Evolutionary conservation across 108 stramenopile species (phyloP).

Genomic region (Cylindrotheca closterium): DNA sequence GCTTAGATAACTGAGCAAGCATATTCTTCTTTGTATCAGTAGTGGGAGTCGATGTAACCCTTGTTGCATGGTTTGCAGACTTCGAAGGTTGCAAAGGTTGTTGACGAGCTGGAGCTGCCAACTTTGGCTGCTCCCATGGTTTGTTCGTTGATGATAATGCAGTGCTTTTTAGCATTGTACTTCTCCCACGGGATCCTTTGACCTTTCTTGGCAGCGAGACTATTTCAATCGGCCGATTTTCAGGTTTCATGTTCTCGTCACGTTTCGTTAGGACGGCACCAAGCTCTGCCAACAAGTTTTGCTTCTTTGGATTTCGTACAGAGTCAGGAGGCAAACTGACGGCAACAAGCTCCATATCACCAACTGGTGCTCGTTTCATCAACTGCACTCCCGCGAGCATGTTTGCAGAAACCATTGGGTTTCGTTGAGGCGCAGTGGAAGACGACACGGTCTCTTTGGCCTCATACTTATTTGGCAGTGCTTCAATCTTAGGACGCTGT

Average conservation of each 20-base stretch:
- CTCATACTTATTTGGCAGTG: not conserved
- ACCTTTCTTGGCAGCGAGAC: not conserved
- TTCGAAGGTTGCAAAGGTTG: not conserved
- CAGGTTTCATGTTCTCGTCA: not conserved
- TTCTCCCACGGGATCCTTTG: not conserved
- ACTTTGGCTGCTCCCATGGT: not conserved
- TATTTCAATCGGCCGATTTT: not conserved
- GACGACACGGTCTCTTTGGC: not conserved
- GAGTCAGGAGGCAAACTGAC: not conserved
- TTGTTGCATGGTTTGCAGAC: not conserved
- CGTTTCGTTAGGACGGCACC: not conserved
- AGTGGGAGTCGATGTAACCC: too few relatives aligned
- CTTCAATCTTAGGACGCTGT: not conserved
- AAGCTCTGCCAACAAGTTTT: not conserved
- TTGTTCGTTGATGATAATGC: not conserved
- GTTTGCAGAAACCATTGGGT: not conserved
- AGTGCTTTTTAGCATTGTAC: not conserved
- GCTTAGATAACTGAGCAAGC: not conserved
- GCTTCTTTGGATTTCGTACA: not conserved
- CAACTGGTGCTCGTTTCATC: not conserved
- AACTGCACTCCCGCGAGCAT: not conserved
- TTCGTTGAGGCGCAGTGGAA: not conserved
- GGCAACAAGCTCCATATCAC: not conserved
- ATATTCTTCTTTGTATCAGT: not conserved
- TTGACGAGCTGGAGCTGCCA: not conserved